Percentiles rank a stretch among this genome's conserved stretches.
phyloP scores from a whole-genome alignment of 75 land plant species.

The Cunninghamia lanceolata region DNA sequence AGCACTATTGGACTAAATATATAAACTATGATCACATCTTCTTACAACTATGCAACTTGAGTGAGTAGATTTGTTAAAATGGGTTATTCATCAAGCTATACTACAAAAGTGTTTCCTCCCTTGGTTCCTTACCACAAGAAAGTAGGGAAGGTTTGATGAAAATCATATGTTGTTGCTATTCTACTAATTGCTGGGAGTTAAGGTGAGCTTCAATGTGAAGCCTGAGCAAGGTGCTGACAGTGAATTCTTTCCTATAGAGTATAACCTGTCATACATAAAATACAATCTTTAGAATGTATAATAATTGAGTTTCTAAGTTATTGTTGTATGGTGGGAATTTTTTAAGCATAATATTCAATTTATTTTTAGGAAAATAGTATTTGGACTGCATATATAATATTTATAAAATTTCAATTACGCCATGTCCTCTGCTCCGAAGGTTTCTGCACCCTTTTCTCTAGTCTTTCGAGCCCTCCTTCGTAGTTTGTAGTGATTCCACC shows the following conservation, averaged over 20 bases:
- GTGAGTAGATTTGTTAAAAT: not conserved
- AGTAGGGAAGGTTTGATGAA: not conserved
- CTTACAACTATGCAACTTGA: conserved; percentile 65
- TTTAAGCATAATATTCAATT: not conserved
- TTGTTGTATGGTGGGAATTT: not conserved
- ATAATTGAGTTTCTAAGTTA: not conserved
- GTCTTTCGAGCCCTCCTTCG: too few relatives aligned
- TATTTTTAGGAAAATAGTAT: not conserved
- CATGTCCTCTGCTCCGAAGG: too few relatives aligned
- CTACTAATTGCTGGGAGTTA: not conserved
- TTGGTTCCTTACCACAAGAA: not conserved
- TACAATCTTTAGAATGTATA: not conserved
- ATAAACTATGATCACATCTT: conserved; percentile 46
- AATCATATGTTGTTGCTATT: not conserved
- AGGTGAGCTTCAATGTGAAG: not conserved
- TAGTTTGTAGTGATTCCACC: too few relatives aligned
- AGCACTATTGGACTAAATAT: conserved; percentile 63
- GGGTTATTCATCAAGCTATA: not conserved
- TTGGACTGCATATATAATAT: too few relatives aligned
- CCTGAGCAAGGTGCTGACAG: not conserved
- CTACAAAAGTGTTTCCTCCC: not conserved
- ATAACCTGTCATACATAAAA: not conserved
- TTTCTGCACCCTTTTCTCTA: too few relatives aligned
- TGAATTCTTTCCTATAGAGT: not conserved
- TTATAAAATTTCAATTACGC: too few relatives aligned